phyloP scores from a whole-genome alignment of 495 filamentous ascomycete genomes.

The Talaromyces thailandensis region DNA sequence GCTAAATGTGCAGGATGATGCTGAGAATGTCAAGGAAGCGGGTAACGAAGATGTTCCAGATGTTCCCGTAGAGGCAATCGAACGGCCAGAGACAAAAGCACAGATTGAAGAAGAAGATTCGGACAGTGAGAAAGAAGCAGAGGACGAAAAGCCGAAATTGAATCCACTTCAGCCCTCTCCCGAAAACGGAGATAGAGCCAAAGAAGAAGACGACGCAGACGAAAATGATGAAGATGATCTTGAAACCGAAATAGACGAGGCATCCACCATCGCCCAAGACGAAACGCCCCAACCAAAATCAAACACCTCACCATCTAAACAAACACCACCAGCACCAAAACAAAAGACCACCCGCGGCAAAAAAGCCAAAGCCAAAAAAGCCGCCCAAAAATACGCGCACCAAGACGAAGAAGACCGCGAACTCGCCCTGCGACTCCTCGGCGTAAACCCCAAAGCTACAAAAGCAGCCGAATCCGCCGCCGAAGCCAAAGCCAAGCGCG shows the following conservation, averaged over 20 bases:
- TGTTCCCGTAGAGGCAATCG: not conserved
- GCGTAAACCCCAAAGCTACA: slow-evolving; percentile 49
- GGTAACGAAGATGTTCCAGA: not conserved
- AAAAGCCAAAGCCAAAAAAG: slow-evolving; percentile 76
- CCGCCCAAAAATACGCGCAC: slow-evolving; percentile 81
- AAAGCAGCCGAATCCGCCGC: slow-evolving; percentile 39
- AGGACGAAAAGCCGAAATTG: not conserved
- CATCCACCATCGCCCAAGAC: slow-evolving; percentile 8
- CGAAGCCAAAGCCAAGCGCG: slow-evolving; percentile 41
- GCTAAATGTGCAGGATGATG: slow-evolving; percentile 8
- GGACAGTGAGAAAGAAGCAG: slow-evolving; percentile 23
- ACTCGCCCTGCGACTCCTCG: slow-evolving; percentile 72
- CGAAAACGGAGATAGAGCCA: slow-evolving; percentile 9
- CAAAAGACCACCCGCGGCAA: slow-evolving; percentile 61
- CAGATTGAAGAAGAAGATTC: slow-evolving; percentile 18
- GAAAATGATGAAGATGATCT: slow-evolving; percentile 18
- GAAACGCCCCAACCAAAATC: slow-evolving; percentile 6
- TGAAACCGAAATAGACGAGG: slow-evolving; percentile 13
- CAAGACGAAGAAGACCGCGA: slow-evolving; percentile 91
- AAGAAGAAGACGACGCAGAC: slow-evolving; percentile 19
- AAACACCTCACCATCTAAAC: slow-evolving; percentile 4
- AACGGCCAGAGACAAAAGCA: not conserved
- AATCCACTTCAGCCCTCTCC: slow-evolving; percentile 1
- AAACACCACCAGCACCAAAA: slow-evolving; percentile 10
- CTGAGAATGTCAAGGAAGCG: slow-evolving; percentile 4